Conservation (phyloP, 345 rosid species). For the Murraya koenigii region DNA sequence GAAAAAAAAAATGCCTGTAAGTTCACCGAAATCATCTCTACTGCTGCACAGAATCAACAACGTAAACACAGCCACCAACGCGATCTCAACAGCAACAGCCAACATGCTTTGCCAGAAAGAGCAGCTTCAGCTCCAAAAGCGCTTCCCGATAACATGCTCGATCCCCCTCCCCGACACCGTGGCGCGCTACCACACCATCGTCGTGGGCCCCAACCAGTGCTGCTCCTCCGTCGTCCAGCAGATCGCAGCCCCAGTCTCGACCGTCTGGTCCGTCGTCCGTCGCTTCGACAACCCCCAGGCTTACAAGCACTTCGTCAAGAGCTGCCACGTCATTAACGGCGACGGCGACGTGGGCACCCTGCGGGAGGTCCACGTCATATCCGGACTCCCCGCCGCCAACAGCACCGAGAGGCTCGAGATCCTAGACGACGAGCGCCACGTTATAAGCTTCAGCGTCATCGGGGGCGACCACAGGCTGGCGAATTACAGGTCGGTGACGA, state of each 20-base stretch:
- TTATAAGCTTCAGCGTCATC: slow-evolving; percentile 55
- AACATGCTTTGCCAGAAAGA: slow-evolving; percentile 6
- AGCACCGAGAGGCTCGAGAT: slow-evolving; percentile 60
- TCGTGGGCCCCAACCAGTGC: slow-evolving; percentile 49
- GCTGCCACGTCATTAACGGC: slow-evolving; percentile 52
- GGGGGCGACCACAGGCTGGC: slow-evolving; percentile 60
- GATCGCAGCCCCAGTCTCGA: slow-evolving; percentile 46
- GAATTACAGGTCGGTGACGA: slow-evolving; percentile 55
- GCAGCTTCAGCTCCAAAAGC: slow-evolving; percentile 15
- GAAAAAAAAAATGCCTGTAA: slow-evolving; percentile 21
- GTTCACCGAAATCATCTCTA: slow-evolving; percentile 28
- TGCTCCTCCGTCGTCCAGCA: slow-evolving; percentile 50
- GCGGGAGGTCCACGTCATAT: slow-evolving; percentile 48
- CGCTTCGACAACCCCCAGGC: slow-evolving; percentile 56
- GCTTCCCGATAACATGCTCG: slow-evolving; percentile 26
- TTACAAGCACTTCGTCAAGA: slow-evolving; percentile 59
- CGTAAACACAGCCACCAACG: slow-evolving; percentile 1
- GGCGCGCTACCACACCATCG: slow-evolving; percentile 38
- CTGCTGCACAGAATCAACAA: slow-evolving; percentile 30
- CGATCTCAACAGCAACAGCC: slow-evolving; percentile 2
- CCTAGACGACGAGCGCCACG: slow-evolving; percentile 55
- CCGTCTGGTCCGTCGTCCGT: slow-evolving; percentile 64
- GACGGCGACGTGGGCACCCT: slow-evolving; percentile 47
- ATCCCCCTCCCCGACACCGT: slow-evolving; percentile 37
- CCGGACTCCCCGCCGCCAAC: slow-evolving; percentile 52